Base-by-base conservation (phyloP, 2,329 filamentous ascomycete genomes). In the Thelonectria discophora region DNA sequence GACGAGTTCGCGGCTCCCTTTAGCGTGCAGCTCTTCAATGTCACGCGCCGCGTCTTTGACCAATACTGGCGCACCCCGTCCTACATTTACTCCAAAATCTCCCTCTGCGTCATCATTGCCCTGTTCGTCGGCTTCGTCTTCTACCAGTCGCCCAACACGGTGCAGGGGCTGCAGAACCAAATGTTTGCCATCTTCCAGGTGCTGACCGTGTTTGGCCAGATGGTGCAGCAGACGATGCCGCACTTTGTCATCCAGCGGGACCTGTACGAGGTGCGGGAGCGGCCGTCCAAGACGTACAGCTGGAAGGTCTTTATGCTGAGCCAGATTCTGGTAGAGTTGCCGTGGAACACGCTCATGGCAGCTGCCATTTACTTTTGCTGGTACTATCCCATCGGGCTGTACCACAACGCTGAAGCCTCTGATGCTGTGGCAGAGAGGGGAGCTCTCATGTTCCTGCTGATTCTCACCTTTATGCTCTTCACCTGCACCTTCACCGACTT, bases 351-450 rank as follows among this genome's bases (percentile, higher is more conserved):
- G 0, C 74, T 91, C 18, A 84, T 87, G 76, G 84, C 85, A 1
- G 78, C 88, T n/a, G 71, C 91, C 42, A 85, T 90, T 69, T 92
- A 82, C 77, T 80, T 88, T 64, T 85, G 82, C 70, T 90, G 87
- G 81, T 92, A 92, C 77, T 92, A 90, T 69, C 88, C 89, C 0
- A 86, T 90, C 52, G 86, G 87, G 0, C 80, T 90, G 21, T 85
- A 88, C 72, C 77, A 78, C 54, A 89, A 90, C 67, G 86, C 88
- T 1, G 75, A 81, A 20, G 77, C 79, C 6, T 82, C 82, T 6
- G 64, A 66, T 3, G 74, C 82, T 27, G 81, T 86, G 8, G 67
- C 80, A 18, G 82, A 87, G 54, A 84, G 88, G 20, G 86, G 87
- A 8, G 85, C 80, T 1, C 81, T 90, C 8, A 85, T 90, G 79